Conservation (phyloP, 139 green algal species). For the Gonium pectorale region DNA sequence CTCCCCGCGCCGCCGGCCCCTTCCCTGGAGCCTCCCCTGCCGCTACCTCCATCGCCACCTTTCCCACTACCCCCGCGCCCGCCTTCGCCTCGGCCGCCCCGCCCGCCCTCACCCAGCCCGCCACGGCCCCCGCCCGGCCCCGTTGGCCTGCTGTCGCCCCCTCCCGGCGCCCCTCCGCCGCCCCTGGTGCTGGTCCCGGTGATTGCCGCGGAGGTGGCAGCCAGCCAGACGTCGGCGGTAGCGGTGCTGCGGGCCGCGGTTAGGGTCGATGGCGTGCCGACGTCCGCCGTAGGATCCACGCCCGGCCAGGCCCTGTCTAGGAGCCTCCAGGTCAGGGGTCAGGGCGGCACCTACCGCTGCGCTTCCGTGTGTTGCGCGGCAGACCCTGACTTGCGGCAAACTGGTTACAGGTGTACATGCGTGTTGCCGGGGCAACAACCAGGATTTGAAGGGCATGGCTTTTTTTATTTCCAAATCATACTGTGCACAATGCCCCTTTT, state of each 20-base stretch:
- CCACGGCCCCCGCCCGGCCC: neutral
- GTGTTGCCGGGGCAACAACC: no score
- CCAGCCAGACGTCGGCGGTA: no score
- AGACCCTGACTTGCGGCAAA: no score
- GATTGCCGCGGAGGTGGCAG: neutral
- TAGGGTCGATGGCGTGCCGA: neutral
- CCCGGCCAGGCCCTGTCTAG: conserved; percentile 2
- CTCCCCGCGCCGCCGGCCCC: neutral
- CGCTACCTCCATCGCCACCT: neutral
- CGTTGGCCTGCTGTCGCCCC: neutral
- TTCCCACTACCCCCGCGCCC: neutral
- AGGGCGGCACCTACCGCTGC: no score
- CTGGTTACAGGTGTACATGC: no score
- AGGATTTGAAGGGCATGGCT: no score
- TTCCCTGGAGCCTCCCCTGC: neutral
- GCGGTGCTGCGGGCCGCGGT: neutral
- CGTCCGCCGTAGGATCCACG: neutral
- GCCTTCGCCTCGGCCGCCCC: neutral
- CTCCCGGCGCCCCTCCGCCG: neutral
- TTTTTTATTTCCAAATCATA: no score
- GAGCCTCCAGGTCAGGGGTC: no score
- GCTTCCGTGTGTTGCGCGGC: no score
- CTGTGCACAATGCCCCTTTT: no score
- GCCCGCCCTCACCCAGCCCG: neutral
- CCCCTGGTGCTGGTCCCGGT: neutral